Conservation (phyloP, 331 rosid species). For the Dryas integrifolia region DNA sequence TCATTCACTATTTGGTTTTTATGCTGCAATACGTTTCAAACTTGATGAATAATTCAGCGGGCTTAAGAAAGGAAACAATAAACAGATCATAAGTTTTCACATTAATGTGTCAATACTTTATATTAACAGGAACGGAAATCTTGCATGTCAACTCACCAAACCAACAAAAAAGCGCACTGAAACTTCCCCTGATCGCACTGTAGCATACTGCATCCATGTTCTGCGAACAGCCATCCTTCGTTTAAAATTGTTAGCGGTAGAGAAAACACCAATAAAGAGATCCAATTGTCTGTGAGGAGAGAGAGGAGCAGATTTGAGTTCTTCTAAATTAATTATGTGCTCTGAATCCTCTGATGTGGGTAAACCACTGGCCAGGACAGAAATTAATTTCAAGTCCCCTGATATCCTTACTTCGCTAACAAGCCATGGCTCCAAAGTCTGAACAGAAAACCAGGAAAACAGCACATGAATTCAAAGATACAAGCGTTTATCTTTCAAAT, state of each 20-base stretch:
- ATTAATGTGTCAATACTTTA: not conserved
- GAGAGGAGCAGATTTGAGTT: conserved; percentile 61
- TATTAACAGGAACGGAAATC: conserved; percentile 14
- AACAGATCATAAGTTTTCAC: not conserved
- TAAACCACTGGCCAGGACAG: conserved; percentile 88
- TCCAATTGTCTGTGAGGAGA: conserved; percentile 49
- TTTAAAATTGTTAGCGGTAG: conserved; percentile 95
- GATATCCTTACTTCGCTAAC: conserved; percentile 71
- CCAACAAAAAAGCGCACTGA: conserved; percentile 98
- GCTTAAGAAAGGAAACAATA: not conserved
- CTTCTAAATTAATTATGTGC: conserved; percentile 70
- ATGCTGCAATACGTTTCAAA: conserved; percentile 64
- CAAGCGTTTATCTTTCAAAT: conserved; percentile 16
- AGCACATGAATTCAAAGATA: conserved; percentile 30
- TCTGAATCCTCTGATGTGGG: conserved; percentile 98
- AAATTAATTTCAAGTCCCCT: conserved; percentile 79
- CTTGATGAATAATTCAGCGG: conserved; percentile 25
- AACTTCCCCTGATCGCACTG: conserved; percentile 57
- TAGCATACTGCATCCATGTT: conserved; percentile 97
- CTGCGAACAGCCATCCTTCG: conserved; percentile 96
- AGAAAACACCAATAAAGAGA: conserved; percentile 91
- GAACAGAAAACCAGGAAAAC: conserved; percentile 36
- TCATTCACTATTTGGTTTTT: conserved; percentile 89
- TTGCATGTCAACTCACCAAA: conserved; percentile 62
- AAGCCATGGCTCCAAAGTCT: conserved; percentile 99